A percentile compares a stretch with the other conserved stretches of the same genome.
These are phyloP conservation scores for Chenopodium album DNA, from an alignment of 148 eudicot species.

Conservation along the genomic window DNA sequence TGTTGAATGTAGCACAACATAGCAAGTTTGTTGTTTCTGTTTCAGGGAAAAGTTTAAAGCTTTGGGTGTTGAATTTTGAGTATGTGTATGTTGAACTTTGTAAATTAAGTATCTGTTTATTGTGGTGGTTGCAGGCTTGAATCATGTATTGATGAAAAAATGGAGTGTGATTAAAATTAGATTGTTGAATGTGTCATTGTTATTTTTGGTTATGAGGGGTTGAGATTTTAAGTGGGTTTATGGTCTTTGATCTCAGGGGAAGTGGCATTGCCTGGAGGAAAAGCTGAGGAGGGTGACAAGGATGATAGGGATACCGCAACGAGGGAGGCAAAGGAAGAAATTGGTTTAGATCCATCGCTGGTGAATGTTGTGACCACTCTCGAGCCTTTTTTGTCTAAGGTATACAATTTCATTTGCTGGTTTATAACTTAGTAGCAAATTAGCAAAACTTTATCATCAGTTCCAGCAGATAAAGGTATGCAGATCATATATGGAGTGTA, in stretches of 20 bases:
- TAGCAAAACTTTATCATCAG: not conserved
- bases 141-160: not conserved
- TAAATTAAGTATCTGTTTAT: not conserved
- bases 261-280: conserved; percentile 92
- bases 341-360: conserved; percentile 83
- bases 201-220: not conserved
- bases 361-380: conserved; percentile 76
- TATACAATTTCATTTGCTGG: conserved; percentile 17
- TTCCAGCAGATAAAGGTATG: not conserved
- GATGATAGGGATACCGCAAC: conserved; percentile 74
- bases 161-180: not conserved
- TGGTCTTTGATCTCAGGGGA: conserved; percentile 59
- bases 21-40: not conserved
- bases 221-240: conserved; percentile 14
- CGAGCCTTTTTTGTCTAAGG: conserved; percentile 91
- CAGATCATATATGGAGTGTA: not conserved
- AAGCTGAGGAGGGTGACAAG: conserved; percentile 73
- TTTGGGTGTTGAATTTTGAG: conserved; percentile 1
- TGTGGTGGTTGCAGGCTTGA: not conserved
- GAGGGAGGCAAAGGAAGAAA: conserved; percentile 91
- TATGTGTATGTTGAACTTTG: not conserved
- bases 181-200: not conserved
- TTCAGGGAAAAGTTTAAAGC: not conserved
- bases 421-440: not conserved
- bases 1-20: not conserved